phyloP scores from a whole-genome alignment of 768 basidiomycete species.

The Rhodotorula taiwanensis region DNA sequence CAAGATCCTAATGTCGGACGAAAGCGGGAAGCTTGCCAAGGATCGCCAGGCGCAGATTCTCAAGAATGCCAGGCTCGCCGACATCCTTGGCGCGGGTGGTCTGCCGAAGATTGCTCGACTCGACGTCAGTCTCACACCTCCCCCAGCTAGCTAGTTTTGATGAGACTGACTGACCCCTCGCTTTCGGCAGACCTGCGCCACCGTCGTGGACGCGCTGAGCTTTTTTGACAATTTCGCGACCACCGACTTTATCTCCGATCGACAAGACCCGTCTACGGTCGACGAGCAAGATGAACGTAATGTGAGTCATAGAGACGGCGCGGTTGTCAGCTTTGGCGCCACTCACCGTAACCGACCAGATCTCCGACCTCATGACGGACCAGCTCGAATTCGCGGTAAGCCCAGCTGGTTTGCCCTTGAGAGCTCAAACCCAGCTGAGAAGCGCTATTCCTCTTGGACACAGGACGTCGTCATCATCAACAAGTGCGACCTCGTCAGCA shows the following conservation, averaged over 20 bases:
- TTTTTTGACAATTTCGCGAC: constrained; percentile 43
- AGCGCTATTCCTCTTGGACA: too few relatives aligned
- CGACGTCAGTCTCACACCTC: constrained; percentile 14
- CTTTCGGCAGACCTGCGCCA: constrained; percentile 39
- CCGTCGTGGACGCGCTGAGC: constrained; percentile 42
- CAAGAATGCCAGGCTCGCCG: constrained; percentile 37
- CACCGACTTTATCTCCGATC: constrained; percentile 44
- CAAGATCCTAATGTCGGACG: too few relatives aligned
- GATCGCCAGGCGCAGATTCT: background rate
- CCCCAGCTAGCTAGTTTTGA: background rate
- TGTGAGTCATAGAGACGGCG: constrained; percentile 13
- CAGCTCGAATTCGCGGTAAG: constrained; percentile 46
- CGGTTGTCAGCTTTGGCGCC: background rate
- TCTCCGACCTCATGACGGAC: constrained; percentile 37
- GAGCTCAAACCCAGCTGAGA: too few relatives aligned
- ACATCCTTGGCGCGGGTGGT: constrained; percentile 43
- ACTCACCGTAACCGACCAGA: background rate
- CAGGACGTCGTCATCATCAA: constrained; percentile 45
- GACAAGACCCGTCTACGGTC: constrained; percentile 40
- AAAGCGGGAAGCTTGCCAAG: background rate
- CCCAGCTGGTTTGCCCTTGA: too few relatives aligned
- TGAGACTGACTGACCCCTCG: background rate
- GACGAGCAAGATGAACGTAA: constrained; percentile 45
- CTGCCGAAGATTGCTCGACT: constrained; percentile 42
- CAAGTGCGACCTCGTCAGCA: constrained; percentile 42